Evolutionary conservation across 495 filamentous ascomycete genomes (phyloP), one percentile per base, ranked within the genome.

Genomic region (Penicillium mononematosum): DNA sequence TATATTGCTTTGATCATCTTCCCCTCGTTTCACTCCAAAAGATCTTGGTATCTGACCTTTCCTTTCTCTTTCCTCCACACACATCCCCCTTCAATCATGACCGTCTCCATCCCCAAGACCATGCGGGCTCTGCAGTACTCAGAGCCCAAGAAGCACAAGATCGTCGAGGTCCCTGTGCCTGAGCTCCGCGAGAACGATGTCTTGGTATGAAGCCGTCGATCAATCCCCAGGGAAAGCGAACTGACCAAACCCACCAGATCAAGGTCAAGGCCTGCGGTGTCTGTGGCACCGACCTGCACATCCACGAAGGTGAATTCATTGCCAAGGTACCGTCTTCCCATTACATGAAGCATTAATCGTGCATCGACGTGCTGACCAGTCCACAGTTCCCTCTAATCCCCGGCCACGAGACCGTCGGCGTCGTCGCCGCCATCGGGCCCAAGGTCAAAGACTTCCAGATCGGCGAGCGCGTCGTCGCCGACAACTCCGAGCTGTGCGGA

Each of bases 211-310:
- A 44, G 12, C 8, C 8, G 25, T 52, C 24, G 14, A 36, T 22
- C 5, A 16, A 12, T 7, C 7, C 16, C 1, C 16, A 12, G 8
- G 4, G 19, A 41, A 41, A 19, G 22, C 7, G 0, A 9, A 46
- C 24, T 53, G n/a, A 43, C 24, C 34, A 29, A n/a, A 42, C 32
- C 3, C 27, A 2, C 44, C 47, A 75, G 75, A 71, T 78, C 67
- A 76, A 77, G 59, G 74, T 78, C 55, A 87, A 88, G 72, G 85
- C 85, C 19, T 87, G 83, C 55, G 85, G 85, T 77, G 83, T 88
- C 55, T 88, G 85, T 53, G 85, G 85, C 56, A 87, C 85, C 50
- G 85, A 84, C 61, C 55, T 78, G 61, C 85, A 87, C 65, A 88
- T 87, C 64, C 84, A 88, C 62, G 84, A 87, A 54, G 81, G 81